Evolutionary conservation across 495 filamentous ascomycete genomes (phyloP), one percentile per base, ranked within the genome.

Genomic region (Hypoxylon rickii): DNA sequence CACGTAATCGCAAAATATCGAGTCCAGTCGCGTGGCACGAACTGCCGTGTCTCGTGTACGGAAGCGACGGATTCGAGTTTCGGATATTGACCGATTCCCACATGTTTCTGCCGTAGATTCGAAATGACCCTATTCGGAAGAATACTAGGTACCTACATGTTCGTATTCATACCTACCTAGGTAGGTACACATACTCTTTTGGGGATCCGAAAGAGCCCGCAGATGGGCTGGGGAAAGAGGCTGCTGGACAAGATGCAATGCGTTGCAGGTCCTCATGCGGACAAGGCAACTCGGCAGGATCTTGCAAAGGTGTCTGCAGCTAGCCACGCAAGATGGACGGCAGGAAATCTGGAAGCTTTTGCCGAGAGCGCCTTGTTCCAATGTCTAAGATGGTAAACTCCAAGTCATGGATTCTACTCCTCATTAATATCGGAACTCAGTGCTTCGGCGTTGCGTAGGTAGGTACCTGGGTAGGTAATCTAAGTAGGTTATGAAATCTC

Each of bases 81-180:
- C 51, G 46, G 58, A 43, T 40, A 55, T 55, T 55, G 51, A 11
- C 33, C 34, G 16, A 22, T 29, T 32, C 34, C 41, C 57, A 41
- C 57, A 61, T 21, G 45, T 44, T 61, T 45, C 58, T 56, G 46
- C 15, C 18, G 46, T 61, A 47, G 31, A 51, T 51, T 41, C 24
- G 10, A 52, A 43, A 56, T 6, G 38, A 62, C 13, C 22, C 21
- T 39, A n/a, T n/a, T n/a, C 42, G 58, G 52, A 62, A 24, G 15
- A 52, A 52, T 52, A 42, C 46, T n/a, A n/a, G n/a, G n/a, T n/a
- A n/a, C n/a, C n/a, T n/a, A n/a, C n/a, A n/a, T n/a, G n/a, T n/a
- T n/a, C n/a, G n/a, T n/a, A n/a, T n/a, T n/a, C n/a, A n/a, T n/a
- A n/a, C n/a, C n/a, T n/a, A n/a, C n/a, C n/a, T n/a, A n/a, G n/a